Base-by-base conservation (phyloP, 2,329 filamentous ascomycete species). In the Curvularia eragrostidis region DNA sequence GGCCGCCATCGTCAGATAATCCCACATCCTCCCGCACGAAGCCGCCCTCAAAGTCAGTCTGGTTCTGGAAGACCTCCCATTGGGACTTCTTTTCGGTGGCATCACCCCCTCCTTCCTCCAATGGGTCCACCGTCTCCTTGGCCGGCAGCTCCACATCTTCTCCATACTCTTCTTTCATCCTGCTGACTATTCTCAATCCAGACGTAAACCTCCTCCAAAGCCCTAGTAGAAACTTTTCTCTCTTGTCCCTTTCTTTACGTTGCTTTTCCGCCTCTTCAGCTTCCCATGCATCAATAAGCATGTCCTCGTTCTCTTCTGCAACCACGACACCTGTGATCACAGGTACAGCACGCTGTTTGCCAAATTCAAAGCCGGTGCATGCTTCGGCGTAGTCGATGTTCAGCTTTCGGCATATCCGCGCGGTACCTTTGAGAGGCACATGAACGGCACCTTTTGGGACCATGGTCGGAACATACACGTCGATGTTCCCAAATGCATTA, bases 361-460 rank as follows among this genome's bases (percentile, higher is more conserved):
- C 94, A 74, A 98, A 99, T 72, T 99, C 95, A 73, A 99, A 99
- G 1, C 92, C 95, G 0, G 93, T 93, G 2, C 97, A 95, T 1
- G 95, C 95, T 77, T 98, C 95, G 0, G 95, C 95, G 67, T 89
- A 96, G 71, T 97, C 93, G 36, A 98, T 89, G 3, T 87, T 87
- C 0, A 99, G 81, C 60, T 90, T 88, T 73, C 91, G 92, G 75
- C 94, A 97, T 1, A 97, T 85, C 47, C 89, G 88, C 30, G 89
- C 87, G 0, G 89, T 89, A 0, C 91, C 91, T 44, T 89, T 86
- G 52, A 89, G 88, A 0, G 92, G 92, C 1, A 98, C 83, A 73
- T 99, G 95, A 0, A 90, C 85, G 2, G 93, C 93, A 0, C 95
- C 94, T 39, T 79, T 78, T 0, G 95, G 95, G 24, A 96, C 89